phyloP scores from a whole-genome alignment of 2,329 filamentous ascomycete genomes.

The Corinectria fuckeliana region DNA sequence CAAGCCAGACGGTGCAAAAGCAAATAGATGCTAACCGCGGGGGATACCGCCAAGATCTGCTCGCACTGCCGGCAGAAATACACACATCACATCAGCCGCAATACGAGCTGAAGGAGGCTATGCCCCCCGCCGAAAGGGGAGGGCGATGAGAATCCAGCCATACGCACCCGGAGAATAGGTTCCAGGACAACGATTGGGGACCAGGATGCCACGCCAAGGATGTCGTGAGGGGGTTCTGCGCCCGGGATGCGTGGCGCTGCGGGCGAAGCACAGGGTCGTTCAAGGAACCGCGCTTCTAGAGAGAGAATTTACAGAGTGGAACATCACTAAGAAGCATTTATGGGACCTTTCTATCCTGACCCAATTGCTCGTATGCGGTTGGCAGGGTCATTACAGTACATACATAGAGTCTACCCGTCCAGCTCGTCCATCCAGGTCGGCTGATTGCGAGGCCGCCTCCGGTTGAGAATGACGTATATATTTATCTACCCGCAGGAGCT shows the following conservation, averaged over 20 bases:
- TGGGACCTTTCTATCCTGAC: not conserved
- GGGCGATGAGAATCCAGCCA: conserved; percentile 2
- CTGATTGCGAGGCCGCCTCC: not conserved
- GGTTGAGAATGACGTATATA: too few relatives aligned
- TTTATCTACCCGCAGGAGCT: not conserved
- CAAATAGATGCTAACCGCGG: not conserved
- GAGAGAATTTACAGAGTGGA: too few relatives aligned
- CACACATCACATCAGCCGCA: conserved; percentile 12
- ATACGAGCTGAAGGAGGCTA: conserved; percentile 37
- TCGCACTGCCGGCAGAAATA: conserved; percentile 6
- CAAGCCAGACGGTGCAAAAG: not conserved
- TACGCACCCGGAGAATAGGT: not conserved
- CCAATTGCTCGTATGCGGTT: not conserved
- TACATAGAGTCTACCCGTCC: not conserved
- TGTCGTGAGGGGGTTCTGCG: not conserved
- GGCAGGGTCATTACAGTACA: too few relatives aligned
- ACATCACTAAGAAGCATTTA: not conserved
- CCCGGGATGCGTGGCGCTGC: conserved; percentile 6
- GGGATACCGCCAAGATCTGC: not conserved
- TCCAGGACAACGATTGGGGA: not conserved
- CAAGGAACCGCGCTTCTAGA: too few relatives aligned
- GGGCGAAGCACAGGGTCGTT: conserved; percentile 8
- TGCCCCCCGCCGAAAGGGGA: conserved; percentile 21
- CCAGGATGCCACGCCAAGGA: not conserved
- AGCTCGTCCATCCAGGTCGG: not conserved